These are phyloP conservation scores for Cystoderma amianthinum DNA, from an alignment of 768 basidiomycete genomes.

Conservation along the genomic window DNA sequence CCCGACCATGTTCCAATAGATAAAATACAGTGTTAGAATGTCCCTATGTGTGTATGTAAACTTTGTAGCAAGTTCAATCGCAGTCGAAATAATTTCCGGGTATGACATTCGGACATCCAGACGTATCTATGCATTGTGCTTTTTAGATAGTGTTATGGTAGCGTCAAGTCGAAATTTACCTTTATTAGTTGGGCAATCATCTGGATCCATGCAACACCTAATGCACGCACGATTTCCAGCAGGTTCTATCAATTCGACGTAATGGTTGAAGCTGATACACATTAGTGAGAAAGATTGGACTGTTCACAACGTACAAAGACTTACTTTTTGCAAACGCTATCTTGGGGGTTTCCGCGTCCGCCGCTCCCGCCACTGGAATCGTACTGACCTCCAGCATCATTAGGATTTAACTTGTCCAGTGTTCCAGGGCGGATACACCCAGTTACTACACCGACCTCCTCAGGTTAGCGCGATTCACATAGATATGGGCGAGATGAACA, in stretches of 20 bases:
- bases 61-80: slow-evolving; percentile 22
- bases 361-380: slow-evolving; percentile 48
- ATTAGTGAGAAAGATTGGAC: background rate
- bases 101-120: slow-evolving; percentile 47
- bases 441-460: too few species aligned
- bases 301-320: slow-evolving; percentile 7
- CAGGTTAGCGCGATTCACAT: too few species aligned
- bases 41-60: too few species aligned
- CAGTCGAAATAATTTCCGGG: slow-evolving; percentile 50
- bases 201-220: slow-evolving; percentile 47
- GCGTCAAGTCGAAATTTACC: slow-evolving; percentile 19
- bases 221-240: slow-evolving; percentile 45
- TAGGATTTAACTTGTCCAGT: slow-evolving; percentile 36
- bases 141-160: background rate
- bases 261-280: slow-evolving; percentile 42
- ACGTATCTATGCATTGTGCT: slow-evolving; percentile 26
- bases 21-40: too few species aligned
- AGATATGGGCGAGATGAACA: too few species aligned
- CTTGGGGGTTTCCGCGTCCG: slow-evolving; percentile 44
- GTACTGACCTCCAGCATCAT: slow-evolving; percentile 50
- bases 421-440: slow-evolving; percentile 43
- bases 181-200: slow-evolving; percentile 45
- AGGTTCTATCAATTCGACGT: slow-evolving; percentile 54
- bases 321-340: slow-evolving; percentile 44
- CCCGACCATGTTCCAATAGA: too few species aligned